Evolutionary conservation across 2,329 filamentous ascomycete species (phyloP).

Genomic region (Lachnellula willkommii): DNA sequence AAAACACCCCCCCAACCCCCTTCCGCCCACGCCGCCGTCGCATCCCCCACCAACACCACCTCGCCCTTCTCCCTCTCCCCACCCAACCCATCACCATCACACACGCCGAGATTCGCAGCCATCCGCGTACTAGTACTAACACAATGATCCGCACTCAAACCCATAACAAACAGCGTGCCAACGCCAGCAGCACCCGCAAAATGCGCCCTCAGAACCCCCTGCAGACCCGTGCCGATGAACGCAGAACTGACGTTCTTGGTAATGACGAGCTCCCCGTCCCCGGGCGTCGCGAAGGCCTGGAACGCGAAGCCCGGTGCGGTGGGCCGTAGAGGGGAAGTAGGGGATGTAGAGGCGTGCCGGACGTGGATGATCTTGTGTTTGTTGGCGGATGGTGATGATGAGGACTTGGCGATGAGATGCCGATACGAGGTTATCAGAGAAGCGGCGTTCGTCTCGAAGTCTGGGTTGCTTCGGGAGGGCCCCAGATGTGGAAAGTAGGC

Average conservation of each 20-base stretch:
- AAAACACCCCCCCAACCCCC: conserved; percentile 19
- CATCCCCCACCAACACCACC: conserved; percentile 41
- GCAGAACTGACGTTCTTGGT: conserved; percentile 42
- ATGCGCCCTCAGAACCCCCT: conserved; percentile 32
- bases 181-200: conserved; percentile 2
- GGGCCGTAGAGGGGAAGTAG: conserved; percentile 35
- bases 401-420: conserved; percentile 28
- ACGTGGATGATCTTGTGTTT: conserved; percentile 39
- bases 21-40: conserved; percentile 42
- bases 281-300: conserved; percentile 22
- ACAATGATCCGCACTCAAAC: conserved; percentile 45
- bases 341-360: conserved; percentile 37
- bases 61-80: conserved; percentile 27
- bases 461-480: conserved; percentile 39
- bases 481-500: conserved; percentile 34
- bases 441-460: conserved; percentile 39
- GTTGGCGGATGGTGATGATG: not conserved
- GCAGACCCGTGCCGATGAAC: conserved; percentile 42
- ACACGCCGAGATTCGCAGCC: conserved; percentile 42
- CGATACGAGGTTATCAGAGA: conserved; percentile 35
- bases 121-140: conserved; percentile 44
- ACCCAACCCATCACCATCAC: conserved; percentile 27
- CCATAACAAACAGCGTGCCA: conserved; percentile 30
- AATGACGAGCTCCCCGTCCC: conserved; percentile 35
- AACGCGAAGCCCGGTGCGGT: conserved; percentile 20